Evolutionary conservation across 345 rosid genomes (phyloP).

Genomic region (Melaleuca alternifolia): DNA sequence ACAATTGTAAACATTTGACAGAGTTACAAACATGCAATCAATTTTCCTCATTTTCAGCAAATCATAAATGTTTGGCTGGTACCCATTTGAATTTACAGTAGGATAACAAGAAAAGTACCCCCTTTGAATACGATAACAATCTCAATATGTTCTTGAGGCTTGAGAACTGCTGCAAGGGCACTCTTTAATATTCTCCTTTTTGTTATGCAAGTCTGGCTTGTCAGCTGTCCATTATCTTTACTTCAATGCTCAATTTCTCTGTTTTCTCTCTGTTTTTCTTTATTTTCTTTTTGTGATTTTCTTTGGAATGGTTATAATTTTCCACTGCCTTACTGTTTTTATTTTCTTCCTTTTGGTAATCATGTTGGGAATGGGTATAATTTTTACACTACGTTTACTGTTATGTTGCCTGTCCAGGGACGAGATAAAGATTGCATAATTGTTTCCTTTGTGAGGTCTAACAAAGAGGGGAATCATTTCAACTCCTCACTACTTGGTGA

Average conservation of each 20-base stretch:
- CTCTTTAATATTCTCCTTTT: not conserved
- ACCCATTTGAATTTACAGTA: not conserved
- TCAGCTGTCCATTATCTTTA: not conserved
- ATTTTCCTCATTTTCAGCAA: not conserved
- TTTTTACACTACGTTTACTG: not conserved
- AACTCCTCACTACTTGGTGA: conserved; percentile 77
- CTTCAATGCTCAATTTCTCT: not conserved
- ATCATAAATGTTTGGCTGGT: not conserved
- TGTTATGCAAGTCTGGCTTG: not conserved
- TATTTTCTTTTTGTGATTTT: not conserved
- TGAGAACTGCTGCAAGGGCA: not conserved
- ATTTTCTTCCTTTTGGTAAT: not conserved
- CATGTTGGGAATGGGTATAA: not conserved
- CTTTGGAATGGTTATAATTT: not conserved
- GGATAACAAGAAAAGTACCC: not conserved
- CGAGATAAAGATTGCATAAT: conserved; percentile 92
- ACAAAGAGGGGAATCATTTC: conserved; percentile 47
- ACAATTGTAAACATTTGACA: not conserved
- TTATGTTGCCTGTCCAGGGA: conserved; percentile 37
- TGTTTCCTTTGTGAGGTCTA: conserved; percentile 74
- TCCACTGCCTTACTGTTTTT: not conserved
- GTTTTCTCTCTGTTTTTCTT: not conserved
- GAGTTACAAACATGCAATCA: not conserved
- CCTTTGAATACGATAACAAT: not conserved
- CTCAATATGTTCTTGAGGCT: not conserved